Percentiles rank a stretch among this genome's conserved stretches.
These are phyloP conservation scores for Speleostelium caveatum DNA, from an alignment of 78 protist species.

Conservation along the genomic window DNA sequence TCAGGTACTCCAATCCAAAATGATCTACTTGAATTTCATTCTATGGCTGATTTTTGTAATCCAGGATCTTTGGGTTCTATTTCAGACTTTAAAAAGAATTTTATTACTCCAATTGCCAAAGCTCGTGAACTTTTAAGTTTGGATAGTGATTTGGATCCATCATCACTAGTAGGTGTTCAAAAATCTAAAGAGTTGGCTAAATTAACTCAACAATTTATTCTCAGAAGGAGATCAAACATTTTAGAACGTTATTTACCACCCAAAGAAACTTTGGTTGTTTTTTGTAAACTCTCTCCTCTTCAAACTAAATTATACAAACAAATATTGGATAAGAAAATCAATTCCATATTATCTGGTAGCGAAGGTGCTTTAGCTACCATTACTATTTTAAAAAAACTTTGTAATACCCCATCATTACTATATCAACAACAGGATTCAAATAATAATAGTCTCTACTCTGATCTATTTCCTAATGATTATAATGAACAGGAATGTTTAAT, in stretches of 20 bases:
- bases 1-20: constrained; percentile 96
- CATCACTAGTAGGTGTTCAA: neutral
- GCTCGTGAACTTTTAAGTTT: constrained; percentile 1
- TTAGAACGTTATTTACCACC: constrained; percentile 87
- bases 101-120: constrained; percentile 44
- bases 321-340: neutral
- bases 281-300: constrained; percentile 53
- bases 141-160: neutral
- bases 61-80: constrained; percentile 82
- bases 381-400: constrained; percentile 73
- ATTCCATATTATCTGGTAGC: neutral
- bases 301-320: constrained; percentile 56
- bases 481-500: neutral
- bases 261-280: constrained; percentile 74
- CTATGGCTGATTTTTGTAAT: constrained; percentile 86
- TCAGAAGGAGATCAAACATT: constrained; percentile 85
- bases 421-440: neutral
- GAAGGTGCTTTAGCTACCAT: constrained; percentile 40
- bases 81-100: constrained; percentile 9
- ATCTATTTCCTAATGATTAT: too few relatives aligned
- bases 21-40: constrained; percentile 82
- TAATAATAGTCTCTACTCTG: too few relatives aligned
- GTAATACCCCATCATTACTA: constrained; percentile 76
- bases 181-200: constrained; percentile 54
- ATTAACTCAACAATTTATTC: constrained; percentile 43